Base-by-base conservation (phyloP, 352 stramenopile species). In the Pythium myriotylum region DNA sequence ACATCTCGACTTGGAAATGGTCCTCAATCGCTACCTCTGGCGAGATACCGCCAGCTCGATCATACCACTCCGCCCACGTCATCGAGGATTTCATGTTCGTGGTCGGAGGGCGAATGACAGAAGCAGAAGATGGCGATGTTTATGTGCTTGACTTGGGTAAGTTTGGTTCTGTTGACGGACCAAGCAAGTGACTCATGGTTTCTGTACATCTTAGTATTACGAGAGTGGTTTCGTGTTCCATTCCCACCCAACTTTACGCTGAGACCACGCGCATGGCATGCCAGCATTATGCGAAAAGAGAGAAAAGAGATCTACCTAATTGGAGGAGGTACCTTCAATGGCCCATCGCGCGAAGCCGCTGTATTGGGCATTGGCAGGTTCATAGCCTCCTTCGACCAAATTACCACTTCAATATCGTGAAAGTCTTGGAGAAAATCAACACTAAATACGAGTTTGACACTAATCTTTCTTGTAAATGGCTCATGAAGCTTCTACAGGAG, bases 41-140 rank as follows among this genome's bases (percentile, higher is more conserved):
- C 13, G 72, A 85, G 24, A 50, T 81, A 9, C 84, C 80, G 2
- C 13, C 64, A 0, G 73, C 82, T 19, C 72, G 82, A 0, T 92
- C 84, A 5, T 92, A 91, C 37, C 82, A 92, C 64, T 88, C 79
- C 1, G 79, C 75, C 0, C 81, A 89, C 41, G 45, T 73, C 6
- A 23, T 91, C 14, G 74, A 61, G 2, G 57, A 72, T 3, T 83
- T 68, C 33, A 72, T 94, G 55, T 61, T 92, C 29, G 63, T 92
- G n/a, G 49, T 90, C 56, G 81, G 79, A 33, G 84, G 84, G 19
- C 79, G 84, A 19, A 86, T 74, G 45, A 54, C 60, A 2, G 63
- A 81, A 19, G 54, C 32, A 2, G 79, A 88, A 50, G 77, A 89
- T 40, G 58, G 46, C 1, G 67, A 53, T 9, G 68, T 90, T 14